Evolutionary conservation across 2,329 filamentous ascomycete genomes (phyloP), one percentile per base, ranked within the genome.

Genomic region (Colletotrichum salicis): DNA sequence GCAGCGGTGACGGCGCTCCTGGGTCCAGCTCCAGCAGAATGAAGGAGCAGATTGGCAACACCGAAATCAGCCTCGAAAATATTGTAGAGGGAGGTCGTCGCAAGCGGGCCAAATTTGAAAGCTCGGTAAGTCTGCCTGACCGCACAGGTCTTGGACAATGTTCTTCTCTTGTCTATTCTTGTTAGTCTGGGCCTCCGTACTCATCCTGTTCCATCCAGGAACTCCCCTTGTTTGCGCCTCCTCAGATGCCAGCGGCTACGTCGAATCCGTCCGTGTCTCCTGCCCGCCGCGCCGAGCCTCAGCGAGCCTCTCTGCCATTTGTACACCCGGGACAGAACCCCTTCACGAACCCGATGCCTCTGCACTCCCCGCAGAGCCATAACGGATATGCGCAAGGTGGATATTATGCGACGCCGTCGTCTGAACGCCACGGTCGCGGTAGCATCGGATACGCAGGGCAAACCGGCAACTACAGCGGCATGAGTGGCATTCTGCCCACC

Each of bases 201-300:
- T 84, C 79, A 75, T 76, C 70, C 72, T 73, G 69, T 71, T 64
- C 19, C n/a, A 51, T 73, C 69, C 80, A 99, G 96, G 96, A 98
- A 88, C 87, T 99, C 65, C 96, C 96, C 67, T 87, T 99, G 65
- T 99, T 98, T 82, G 95, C 94, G 74, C 96, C 96, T 75, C 94
- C 94, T 73, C 96, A 97, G 83, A 95, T 98, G 84, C 96, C 96
- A 60, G 93, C 96, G 76, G 92, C 94, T 62, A 93, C 94, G n/a
- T 98, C 96, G n/a, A 95, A 96, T 77, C 96, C 95, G n/a, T 98
- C 96, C 24, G 93, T 97, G 63, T 98, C 96, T 33, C 96, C 96
- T 72, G 94, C 95, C 79, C 92, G 96, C 78, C 93, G 94, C 62
- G 86, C 93, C 82, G 89, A 93, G 83, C 85, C 93, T 84, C 82